Evolutionary conservation across 176 grass and related monocot genomes (phyloP), one percentile per base, ranked within the genome.

Genomic region (Oryza longistaminata): DNA sequence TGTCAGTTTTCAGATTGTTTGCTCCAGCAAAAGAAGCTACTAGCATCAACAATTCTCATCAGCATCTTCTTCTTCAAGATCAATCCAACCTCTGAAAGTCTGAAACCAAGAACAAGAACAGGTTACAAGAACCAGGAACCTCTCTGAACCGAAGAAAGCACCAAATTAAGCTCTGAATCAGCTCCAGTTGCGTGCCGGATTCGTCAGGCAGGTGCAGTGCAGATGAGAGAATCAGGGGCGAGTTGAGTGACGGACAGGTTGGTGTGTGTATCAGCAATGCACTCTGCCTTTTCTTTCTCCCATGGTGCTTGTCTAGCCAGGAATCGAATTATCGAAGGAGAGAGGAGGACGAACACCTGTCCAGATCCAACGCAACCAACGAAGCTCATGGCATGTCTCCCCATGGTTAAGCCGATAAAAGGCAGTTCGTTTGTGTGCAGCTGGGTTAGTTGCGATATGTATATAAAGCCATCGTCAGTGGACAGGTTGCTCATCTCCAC

Each of bases 401-500:
- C 53, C 27, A 21, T 73, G 13, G 50, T 65, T 39, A 80, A 80
- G 69, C 69, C 21, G 29, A 31, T 2, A 53, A 86, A 86, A 74
- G 68, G 6, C 43, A 31, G 34, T 44, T 49, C 31, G 17, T 46
- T 22, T 24, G 11, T 25, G 62, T 48, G 16, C 70, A 45, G 58
- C 58, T 62, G 58, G 62, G 33, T 65, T 58, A 3, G 25, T 61
- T 75, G 55, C 58, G 35, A 74, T 73, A 27, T 24, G 70, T 11
- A 61, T 17, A 11, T 34, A 80, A 86, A 80, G 76, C n/a, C 85
- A 55, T 67, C 77, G 21, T 75, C 24, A 25, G 71, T 87, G 79
- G 60, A 70, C 85, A 87, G 15, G 44, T 16, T 70, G 71, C 78
- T 48, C 21, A 12, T 27, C 19, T 87, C 71, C 85, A 82, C 85